Percentiles rank a stretch among this genome's conserved stretches.
phyloP scores from a whole-genome alignment of 106 monocot species.

The Phalaenopsis aphrodite region DNA sequence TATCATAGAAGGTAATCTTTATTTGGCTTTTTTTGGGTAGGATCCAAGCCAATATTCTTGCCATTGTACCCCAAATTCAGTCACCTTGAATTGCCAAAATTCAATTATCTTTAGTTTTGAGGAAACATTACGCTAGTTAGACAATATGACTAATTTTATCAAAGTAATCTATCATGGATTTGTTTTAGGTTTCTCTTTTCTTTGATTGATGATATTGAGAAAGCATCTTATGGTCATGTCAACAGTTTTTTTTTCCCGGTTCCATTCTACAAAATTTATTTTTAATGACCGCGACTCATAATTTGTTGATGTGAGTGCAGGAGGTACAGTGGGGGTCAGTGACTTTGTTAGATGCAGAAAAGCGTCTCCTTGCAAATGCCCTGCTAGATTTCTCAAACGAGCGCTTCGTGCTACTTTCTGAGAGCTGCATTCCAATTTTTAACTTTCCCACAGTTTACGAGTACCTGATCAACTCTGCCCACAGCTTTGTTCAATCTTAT shows the following conservation, averaged over 20 bases:
- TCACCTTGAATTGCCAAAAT: neutral
- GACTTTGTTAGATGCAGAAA: slow-evolving; percentile 23
- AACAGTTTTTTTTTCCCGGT: neutral
- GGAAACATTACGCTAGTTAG: too few relatives aligned
- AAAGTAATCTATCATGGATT: neutral
- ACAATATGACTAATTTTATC: neutral
- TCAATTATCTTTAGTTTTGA: too few relatives aligned
- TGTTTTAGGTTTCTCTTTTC: neutral
- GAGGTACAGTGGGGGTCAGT: slow-evolving; percentile 27
- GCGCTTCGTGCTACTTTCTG: slow-evolving; percentile 29
- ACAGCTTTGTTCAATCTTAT: slow-evolving; percentile 27
- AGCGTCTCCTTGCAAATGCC: slow-evolving; percentile 28
- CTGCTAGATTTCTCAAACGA: slow-evolving; percentile 32
- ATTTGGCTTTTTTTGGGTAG: too few relatives aligned
- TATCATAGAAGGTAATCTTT: too few relatives aligned
- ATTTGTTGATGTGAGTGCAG: slow-evolving; percentile 1
- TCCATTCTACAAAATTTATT: neutral
- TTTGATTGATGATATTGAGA: neutral
- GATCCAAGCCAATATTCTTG: neutral
- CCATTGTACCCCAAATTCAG: neutral
- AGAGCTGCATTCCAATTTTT: slow-evolving; percentile 32
- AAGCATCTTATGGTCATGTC: neutral
- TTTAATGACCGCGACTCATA: neutral
- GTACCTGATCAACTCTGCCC: slow-evolving; percentile 21
- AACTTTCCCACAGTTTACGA: slow-evolving; percentile 29